Conservation (phyloP, 2,329 filamentous ascomycete species). For the Cercospora sp. region DNA sequence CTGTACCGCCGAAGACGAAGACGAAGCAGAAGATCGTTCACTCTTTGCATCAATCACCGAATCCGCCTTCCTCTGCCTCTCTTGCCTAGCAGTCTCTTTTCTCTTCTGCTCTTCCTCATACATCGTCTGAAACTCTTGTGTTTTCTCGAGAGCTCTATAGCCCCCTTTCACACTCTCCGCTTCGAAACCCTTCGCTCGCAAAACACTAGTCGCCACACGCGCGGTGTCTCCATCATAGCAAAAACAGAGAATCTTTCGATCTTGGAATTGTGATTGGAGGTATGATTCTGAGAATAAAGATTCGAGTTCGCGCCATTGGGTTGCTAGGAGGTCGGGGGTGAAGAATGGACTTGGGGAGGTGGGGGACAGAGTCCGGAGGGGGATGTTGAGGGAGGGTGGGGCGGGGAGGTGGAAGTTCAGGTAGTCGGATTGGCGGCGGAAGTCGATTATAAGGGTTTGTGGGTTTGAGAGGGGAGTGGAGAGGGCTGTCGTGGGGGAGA, state of each 20-base stretch:
- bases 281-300: slow-evolving; percentile 40
- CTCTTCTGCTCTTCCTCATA: neutral
- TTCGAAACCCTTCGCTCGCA: slow-evolving; percentile 51
- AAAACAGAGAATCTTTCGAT: slow-evolving; percentile 48
- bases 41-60: slow-evolving; percentile 12
- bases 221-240: slow-evolving; percentile 59
- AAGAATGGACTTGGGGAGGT: slow-evolving; percentile 50
- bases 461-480: neutral
- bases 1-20: neutral
- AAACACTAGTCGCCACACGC: slow-evolving; percentile 56
- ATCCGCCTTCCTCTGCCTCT: slow-evolving; percentile 3
- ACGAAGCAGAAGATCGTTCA: neutral
- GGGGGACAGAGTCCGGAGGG: slow-evolving; percentile 43
- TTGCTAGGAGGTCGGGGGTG: slow-evolving; percentile 46
- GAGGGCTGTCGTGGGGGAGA: slow-evolving; percentile 26
- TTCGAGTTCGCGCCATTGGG: slow-evolving; percentile 54
- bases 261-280: slow-evolving; percentile 32
- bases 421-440: slow-evolving; percentile 22
- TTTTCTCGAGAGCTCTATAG: neutral
- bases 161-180: slow-evolving; percentile 22
- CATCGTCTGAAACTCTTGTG: neutral
- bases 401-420: slow-evolving; percentile 7
- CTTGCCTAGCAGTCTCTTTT: neutral
- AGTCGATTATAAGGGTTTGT: slow-evolving; percentile 28
- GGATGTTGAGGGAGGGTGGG: slow-evolving; percentile 25